Evolutionary conservation across 2,329 filamentous ascomycete genomes (phyloP), one percentile per base, ranked within the genome.

Genomic region (Aspergillus carbonarius): DNA sequence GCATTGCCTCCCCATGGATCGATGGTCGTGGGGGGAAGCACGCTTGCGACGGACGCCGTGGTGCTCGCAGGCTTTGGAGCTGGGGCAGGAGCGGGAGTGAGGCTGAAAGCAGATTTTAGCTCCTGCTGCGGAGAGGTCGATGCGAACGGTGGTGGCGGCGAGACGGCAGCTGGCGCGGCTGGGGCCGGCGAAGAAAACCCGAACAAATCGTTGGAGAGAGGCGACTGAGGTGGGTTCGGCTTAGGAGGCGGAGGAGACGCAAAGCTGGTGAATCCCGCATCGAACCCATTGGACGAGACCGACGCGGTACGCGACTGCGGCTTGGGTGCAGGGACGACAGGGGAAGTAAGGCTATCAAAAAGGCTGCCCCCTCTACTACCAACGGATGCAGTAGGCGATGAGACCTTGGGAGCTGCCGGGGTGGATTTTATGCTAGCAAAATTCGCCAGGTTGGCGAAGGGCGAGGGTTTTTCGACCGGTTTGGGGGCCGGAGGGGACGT

Each of bases 1-100:
- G 91, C 93, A 74, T 93, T 91, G 59, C 84, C 85, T 47, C 92
- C 92, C 92, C 92, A 97, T 0, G 93, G 88, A 70, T 96, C 91
- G 58, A 89, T 81, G 46, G 66, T 70, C 17, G 69, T 67, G 20
- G 73, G 69, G 52, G 72, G 51, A 54, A 54, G 66, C 39, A 73
- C 68, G 60, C 60, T 73, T 23, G 78, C 79, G 20, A 78, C 78
- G 42, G 82, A 76, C 10, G 74, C 72, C n/a, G 76, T 74, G 53
- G 71, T 23, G 80, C 71, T 6, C 80, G 71, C 1, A 69, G 76
- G 71, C 74, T 65, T 68, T 72, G 69, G 48, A 62, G 35, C 75
- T 55, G 81, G 72, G 3, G 80, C 73, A 13, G 81, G 67, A 68
- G 76, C 71, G 12, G 68, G 62, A 72, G 77, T 70, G 1, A 96